Percentiles rank a stretch among this genome's conserved stretches.
These are phyloP conservation scores for Arctostaphylos glauca DNA, from an alignment of 148 eudicot species.

Conservation along the genomic window DNA sequence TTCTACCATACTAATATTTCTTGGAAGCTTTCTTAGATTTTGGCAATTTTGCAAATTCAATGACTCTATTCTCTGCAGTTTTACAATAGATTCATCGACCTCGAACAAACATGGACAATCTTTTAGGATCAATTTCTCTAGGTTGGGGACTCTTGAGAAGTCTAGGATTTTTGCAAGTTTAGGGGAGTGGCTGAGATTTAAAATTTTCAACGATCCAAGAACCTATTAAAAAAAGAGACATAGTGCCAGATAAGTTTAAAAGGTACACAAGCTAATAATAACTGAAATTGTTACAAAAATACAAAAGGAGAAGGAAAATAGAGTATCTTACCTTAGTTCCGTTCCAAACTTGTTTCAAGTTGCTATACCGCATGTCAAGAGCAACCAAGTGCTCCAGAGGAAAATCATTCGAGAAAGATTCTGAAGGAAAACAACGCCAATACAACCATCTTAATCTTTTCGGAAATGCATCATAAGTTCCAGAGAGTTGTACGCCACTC, in stretches of 20 bases:
- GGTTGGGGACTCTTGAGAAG: not conserved
- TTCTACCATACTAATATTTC: not conserved
- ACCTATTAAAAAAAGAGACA: not conserved
- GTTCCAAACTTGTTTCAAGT: not conserved
- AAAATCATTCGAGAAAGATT: not conserved
- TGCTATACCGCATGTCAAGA: not conserved
- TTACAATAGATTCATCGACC: not conserved
- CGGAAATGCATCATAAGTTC: not conserved
- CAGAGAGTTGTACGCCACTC: too few relatives aligned
- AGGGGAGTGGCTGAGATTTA: not conserved
- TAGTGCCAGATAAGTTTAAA: not conserved
- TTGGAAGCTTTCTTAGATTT: not conserved
- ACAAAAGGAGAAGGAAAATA: not conserved
- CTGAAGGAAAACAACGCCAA: not conserved
- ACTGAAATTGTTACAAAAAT: not conserved
- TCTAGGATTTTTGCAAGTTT: not conserved
- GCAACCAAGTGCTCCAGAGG: not conserved
- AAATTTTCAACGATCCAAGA: not conserved
- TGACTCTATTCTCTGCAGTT: not conserved
- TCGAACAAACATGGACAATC: not conserved
- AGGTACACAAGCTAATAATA: not conserved
- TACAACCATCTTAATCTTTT: not conserved
- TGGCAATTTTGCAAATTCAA: not conserved
- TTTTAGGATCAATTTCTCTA: not conserved
- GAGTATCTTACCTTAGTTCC: not conserved